Conservation (phyloP, 805 yeast species). For the Kazachstania kunashirensis region DNA sequence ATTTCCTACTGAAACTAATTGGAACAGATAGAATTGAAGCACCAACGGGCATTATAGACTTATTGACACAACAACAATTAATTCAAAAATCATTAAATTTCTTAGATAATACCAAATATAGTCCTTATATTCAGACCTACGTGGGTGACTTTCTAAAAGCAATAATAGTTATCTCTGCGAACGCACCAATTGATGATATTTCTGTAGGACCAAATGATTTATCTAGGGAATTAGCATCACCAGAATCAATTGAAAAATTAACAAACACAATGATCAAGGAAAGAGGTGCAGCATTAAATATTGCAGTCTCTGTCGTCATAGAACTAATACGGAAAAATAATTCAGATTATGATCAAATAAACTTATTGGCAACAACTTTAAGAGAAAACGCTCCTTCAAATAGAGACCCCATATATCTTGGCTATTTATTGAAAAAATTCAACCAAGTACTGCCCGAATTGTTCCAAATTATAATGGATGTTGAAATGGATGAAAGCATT, state of each 20-base stretch:
- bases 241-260: slow-evolving; percentile 48
- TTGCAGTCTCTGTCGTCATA: slow-evolving; percentile 85
- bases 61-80: slow-evolving; percentile 58
- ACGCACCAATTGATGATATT: slow-evolving; percentile 61
- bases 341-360: slow-evolving; percentile 83
- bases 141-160: slow-evolving; percentile 91
- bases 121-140: slow-evolving; percentile 67
- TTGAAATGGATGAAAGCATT: slow-evolving; percentile 9
- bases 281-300: slow-evolving; percentile 75
- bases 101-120: slow-evolving; percentile 44
- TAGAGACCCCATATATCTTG: slow-evolving; percentile 83
- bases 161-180: slow-evolving; percentile 82
- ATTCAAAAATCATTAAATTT: slow-evolving; percentile 60
- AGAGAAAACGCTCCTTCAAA: slow-evolving; percentile 83
- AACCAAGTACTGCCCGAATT: slow-evolving; percentile 42
- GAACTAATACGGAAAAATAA: slow-evolving; percentile 90
- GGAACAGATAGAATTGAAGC: slow-evolving; percentile 83
- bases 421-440: slow-evolving; percentile 68
- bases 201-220: slow-evolving; percentile 90
- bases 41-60: slow-evolving; percentile 77
- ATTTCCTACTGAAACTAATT: slow-evolving; percentile 72
- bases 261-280: slow-evolving; percentile 55
- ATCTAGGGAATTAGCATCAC: slow-evolving; percentile 75
- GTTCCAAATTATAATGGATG: slow-evolving; percentile 15
- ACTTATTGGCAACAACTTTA: slow-evolving; percentile 63